These are phyloP conservation scores for Sugiyamaella paludigena DNA, from an alignment of 1,139 yeast species.

Conservation along the genomic window DNA sequence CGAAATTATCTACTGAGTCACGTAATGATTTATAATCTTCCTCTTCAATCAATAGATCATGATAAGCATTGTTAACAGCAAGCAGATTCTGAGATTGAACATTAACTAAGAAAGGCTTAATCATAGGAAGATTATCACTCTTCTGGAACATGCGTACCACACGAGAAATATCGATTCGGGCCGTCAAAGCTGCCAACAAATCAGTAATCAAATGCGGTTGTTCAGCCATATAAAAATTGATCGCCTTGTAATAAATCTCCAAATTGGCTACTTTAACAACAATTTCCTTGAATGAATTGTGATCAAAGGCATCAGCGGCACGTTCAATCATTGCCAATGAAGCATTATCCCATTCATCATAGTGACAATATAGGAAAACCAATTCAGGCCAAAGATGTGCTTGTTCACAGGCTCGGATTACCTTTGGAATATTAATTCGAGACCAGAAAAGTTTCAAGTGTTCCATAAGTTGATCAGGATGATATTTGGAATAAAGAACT, in stretches of 20 bases:
- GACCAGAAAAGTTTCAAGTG: slow-evolving; percentile 98
- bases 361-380: slow-evolving; percentile 93
- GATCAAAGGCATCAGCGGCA: slow-evolving; percentile 92
- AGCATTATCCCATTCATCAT: slow-evolving; percentile 99
- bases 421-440: slow-evolving; percentile 96
- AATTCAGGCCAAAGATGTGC: slow-evolving; percentile 97
- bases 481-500: slow-evolving; percentile 81
- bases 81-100: slow-evolving; percentile 89
- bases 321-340: slow-evolving; percentile 97
- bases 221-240: slow-evolving; percentile 87
- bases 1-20: slow-evolving; percentile 83
- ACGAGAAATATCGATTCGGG: slow-evolving; percentile 91
- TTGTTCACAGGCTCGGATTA: slow-evolving; percentile 85
- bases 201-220: slow-evolving; percentile 91
- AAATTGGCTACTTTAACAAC: slow-evolving; percentile 92
- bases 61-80: slow-evolving; percentile 92
- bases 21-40: slow-evolving; percentile 89
- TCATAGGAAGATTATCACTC: slow-evolving; percentile 92
- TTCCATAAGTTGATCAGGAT: slow-evolving; percentile 90
- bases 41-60: slow-evolving; percentile 91
- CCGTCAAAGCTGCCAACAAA: slow-evolving; percentile 77
- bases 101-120: slow-evolving; percentile 89
- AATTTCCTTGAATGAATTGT: slow-evolving; percentile 88
- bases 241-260: slow-evolving; percentile 96
- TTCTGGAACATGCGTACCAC: slow-evolving; percentile 93